phyloP scores from a whole-genome alignment of 768 basidiomycete species.

The Mycena indigotica region DNA sequence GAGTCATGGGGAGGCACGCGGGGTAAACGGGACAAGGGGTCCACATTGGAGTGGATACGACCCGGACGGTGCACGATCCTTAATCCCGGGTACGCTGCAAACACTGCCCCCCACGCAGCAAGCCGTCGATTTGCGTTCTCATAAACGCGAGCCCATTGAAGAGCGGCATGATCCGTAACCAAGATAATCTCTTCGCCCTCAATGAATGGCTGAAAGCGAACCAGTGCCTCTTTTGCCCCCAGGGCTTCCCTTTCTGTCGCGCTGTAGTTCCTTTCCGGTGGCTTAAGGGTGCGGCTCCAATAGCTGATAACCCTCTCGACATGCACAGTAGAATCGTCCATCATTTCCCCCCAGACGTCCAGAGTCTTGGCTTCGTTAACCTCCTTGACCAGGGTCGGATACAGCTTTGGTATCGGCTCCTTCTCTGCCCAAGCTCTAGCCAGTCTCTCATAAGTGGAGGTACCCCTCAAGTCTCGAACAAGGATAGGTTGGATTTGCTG shows the following conservation, averaged over 20 bases:
- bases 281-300: conserved; percentile 21
- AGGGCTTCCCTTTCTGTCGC: neutral
- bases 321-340: conserved; percentile 20
- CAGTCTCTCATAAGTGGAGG: conserved; percentile 1
- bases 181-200: neutral
- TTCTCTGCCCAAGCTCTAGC: neutral
- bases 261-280: neutral
- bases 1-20: neutral
- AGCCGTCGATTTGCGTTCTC: conserved; percentile 22
- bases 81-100: conserved; percentile 28
- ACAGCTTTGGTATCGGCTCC: conserved; percentile 16
- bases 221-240: neutral
- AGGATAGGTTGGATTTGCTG: conserved; percentile 18
- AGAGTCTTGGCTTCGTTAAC: neutral
- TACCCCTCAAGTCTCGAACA: conserved; percentile 16
- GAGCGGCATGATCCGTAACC: conserved; percentile 14
- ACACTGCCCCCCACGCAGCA: conserved; percentile 30
- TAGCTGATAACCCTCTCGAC: conserved; percentile 30
- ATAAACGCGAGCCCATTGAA: conserved; percentile 15
- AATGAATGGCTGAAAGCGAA: neutral
- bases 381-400: conserved; percentile 10
- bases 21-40: conserved; percentile 2
- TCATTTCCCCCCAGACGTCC: neutral
- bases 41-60: conserved; percentile 30
- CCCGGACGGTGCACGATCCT: conserved; percentile 32